Base-by-base conservation (phyloP, 2,329 filamentous ascomycete genomes). In the Corniculantispora saksenae region DNA sequence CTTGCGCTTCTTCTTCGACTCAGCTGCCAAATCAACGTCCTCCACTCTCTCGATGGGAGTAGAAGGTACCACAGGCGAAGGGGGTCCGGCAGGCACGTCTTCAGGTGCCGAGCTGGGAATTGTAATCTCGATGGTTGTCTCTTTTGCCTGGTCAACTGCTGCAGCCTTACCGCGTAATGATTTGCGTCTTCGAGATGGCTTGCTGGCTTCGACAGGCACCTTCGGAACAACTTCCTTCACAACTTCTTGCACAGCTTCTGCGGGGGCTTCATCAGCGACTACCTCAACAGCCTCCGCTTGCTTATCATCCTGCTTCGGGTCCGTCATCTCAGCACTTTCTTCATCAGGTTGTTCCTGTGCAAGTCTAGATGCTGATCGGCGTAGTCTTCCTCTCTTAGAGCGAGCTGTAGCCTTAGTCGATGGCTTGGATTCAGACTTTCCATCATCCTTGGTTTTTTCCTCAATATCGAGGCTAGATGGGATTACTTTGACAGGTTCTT, bases 1-100 rank as follows among this genome's bases (percentile, higher is more conserved):
- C 53, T 66, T 66, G 7, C 64, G 59, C 25, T 59, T 62, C 61
- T 29, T 63, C n/a, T 35, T 58, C 21, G 59, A 53, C n/a, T 54
- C 47, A n/a, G 53, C 21, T 23, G 19, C 23, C 6, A n/a, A 7
- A 32, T 55, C 56, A 19, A 21, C 6, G n/a, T n/a, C n/a, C 19
- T 50, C 23, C 5, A 12, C 12, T 4, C 19, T 51, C 0, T 23
- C 54, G 9, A 15, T 7, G 17, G 47, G 61, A 13, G 54, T 53
- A 50, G 54, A 58, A 23, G 61, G 61, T n/a, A 53, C 32, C 8
- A 25, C 61, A 45, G 45, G 45, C 6, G 61, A 53, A 29, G 54
- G 25, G 23, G 43, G 61, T 15, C 38, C 13, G 9, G 25, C 23
- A 27, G 12, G 21, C n/a, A 40, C 7, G 5, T 58, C 54, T 6